These are phyloP conservation scores for Diplodia seriata DNA, from an alignment of 2,329 filamentous ascomycete species.

Conservation along the genomic window DNA sequence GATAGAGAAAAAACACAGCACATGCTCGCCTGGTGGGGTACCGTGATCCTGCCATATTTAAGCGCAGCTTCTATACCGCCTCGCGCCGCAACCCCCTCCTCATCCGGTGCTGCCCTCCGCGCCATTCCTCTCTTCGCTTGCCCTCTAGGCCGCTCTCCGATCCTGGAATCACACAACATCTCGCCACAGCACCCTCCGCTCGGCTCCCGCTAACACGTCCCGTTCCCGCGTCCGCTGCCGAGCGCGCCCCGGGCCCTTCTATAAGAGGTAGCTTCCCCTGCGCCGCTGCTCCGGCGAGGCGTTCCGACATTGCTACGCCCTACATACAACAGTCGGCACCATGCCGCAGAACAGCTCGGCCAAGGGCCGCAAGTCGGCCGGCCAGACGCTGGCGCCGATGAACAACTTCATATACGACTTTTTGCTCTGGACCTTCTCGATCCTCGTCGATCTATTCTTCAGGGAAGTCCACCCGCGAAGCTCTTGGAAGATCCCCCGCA, in stretches of 20 bases:
- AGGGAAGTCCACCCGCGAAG: conserved; percentile 94
- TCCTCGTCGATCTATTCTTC: conserved; percentile 96
- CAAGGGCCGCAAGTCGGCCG: conserved; percentile 8
- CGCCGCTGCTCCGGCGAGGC: not conserved
- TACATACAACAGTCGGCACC: not conserved
- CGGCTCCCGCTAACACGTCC: conserved; percentile 10
- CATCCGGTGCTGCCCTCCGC: not conserved
- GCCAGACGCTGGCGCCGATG: conserved; percentile 30
- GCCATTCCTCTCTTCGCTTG: conserved; percentile 13
- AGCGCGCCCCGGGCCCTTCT: conserved; percentile 7
- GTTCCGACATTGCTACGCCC: not conserved
- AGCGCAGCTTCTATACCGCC: conserved; percentile 17
- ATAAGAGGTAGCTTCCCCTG: conserved; percentile 16
- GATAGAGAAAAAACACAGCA: conserved; percentile 30
- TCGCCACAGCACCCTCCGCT: conserved; percentile 21
- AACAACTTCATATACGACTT: conserved; percentile 33
- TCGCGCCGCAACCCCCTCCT: conserved; percentile 13
- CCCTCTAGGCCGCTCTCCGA: conserved; percentile 10
- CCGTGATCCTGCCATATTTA: conserved; percentile 25
- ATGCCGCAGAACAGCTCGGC: conserved; percentile 29
- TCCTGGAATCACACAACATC: conserved; percentile 30
- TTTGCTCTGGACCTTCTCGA: conserved; percentile 72
- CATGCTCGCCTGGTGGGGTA: conserved; percentile 21
- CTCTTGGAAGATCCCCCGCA: conserved; percentile 90
- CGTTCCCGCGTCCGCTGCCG: conserved; percentile 9